Evolutionary conservation across 768 basidiomycete species (phyloP), one percentile per base, ranked within the genome.

Genomic region (Podaxis pistillaris): DNA sequence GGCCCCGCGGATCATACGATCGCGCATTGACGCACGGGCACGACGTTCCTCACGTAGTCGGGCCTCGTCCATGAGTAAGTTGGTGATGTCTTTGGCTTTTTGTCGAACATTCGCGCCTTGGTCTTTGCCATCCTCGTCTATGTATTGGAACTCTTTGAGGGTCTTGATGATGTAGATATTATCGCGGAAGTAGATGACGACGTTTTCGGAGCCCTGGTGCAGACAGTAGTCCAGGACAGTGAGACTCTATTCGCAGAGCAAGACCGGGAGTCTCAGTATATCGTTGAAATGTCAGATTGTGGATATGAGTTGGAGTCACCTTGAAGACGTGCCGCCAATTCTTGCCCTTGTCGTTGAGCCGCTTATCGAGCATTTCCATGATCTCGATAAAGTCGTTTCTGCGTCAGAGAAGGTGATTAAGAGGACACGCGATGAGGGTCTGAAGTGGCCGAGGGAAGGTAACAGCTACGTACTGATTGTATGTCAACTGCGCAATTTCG

Each of bases 251-350:
- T 60, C 26, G 4, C 41, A 40, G 46, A 24, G 30, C 40, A 37
- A 13, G 22, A 22, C 56, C 22, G 13, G 26, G 44, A 2, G 26
- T 51, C n/a, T 33, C 15, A 61, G 44, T 26, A 52, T 58, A 57
- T 56, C 12, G 52, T 57, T 51, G 58, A 46, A 58, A 56, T n/a
- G 44, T 54, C 40, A 41, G 30, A 50, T 51, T 41, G 36, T 26
- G 44, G 37, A 56, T 12, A 37, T 36, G n/a, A 47, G 38, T 49
- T 24, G 22, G 33, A 41, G 17, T 6, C 56, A 89, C 94, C 83
- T 98, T 98, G 86, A 97, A 98, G 62, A 98, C 96, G 80, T 99
- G 97, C 57, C 96, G 85, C 97, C 97, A 99, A 70, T 98, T 98
- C 86, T 98, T 98, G 40, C 97, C 97, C 81, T 97, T 98, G 79